These are phyloP conservation scores for Fusarium napiforme DNA, from an alignment of 2,329 filamentous ascomycete species.

Conservation along the genomic window DNA sequence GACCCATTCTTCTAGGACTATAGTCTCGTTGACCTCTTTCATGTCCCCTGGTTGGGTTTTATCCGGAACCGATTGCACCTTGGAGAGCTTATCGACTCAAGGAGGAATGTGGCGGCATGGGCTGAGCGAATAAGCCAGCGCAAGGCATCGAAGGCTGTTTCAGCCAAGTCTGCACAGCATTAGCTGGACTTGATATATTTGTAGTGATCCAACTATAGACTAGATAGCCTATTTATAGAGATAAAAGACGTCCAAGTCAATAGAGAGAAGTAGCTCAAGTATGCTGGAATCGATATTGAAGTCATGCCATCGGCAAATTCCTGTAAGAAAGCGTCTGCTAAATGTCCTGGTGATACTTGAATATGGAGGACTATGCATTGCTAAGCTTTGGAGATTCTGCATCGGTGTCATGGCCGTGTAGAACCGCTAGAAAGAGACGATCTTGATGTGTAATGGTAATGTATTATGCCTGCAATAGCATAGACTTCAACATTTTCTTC, in stretches of 20 bases:
- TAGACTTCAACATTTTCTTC: too few relatives aligned
- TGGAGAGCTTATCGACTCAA: neutral
- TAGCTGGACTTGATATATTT: neutral
- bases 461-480: too few relatives aligned
- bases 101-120: neutral
- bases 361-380: too few relatives aligned
- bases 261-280: too few relatives aligned
- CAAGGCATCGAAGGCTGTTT: neutral
- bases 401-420: too few relatives aligned
- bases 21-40: neutral
- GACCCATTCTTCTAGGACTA: neutral
- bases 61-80: neutral
- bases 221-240: accelerated
- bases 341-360: neutral
- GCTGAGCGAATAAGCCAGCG: neutral
- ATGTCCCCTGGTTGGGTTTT: neutral
- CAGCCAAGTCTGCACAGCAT: neutral
- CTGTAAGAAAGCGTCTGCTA: accelerated
- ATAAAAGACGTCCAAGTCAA: neutral
- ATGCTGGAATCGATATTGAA: too few relatives aligned
- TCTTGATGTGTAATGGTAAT: too few relatives aligned
- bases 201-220: accelerated
- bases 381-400: too few relatives aligned
- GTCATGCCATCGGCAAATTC: accelerated
- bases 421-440: accelerated